Evolutionary conservation across 2,329 filamentous ascomycete genomes (phyloP).

Genomic region (Botryosphaeria dothidea): DNA sequence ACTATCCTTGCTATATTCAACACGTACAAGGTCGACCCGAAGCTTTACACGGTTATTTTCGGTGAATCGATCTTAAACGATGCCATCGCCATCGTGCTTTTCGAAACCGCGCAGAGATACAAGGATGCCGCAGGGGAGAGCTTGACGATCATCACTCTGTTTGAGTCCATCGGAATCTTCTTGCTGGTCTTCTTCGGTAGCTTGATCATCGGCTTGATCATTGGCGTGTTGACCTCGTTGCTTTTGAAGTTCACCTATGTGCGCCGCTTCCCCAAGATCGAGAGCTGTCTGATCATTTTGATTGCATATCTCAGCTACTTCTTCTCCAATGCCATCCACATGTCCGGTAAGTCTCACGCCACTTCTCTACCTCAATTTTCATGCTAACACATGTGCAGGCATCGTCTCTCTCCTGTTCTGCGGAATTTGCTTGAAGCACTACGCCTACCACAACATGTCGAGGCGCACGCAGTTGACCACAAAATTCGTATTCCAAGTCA

Average conservation of each 20-base stretch:
- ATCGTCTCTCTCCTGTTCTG: conserved; percentile 97
- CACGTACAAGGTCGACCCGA: conserved; percentile 97
- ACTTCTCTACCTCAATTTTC: background rate
- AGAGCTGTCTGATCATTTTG: conserved; percentile 90
- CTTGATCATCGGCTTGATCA: conserved; percentile 80
- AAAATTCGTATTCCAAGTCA: conserved; percentile 94
- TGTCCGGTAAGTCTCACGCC: conserved; percentile 72
- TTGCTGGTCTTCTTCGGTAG: conserved; percentile 95
- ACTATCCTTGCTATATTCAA: conserved; percentile 99
- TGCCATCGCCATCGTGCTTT: conserved; percentile 96
- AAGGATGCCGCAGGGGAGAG: conserved; percentile 65
- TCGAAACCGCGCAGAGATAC: conserved; percentile 95
- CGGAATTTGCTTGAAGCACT: conserved; percentile 97
- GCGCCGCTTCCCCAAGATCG: conserved; percentile 89
- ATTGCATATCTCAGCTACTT: conserved; percentile 98
- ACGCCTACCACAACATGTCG: conserved; percentile 99
- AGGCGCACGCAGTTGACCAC: conserved; percentile 94
- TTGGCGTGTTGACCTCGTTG: conserved; percentile 85
- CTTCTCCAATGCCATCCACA: conserved; percentile 91
- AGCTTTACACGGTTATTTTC: conserved; percentile 98
- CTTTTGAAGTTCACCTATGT: conserved; percentile 94
- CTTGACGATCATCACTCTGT: conserved; percentile 76
- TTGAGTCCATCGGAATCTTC: conserved; percentile 93
- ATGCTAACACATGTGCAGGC: conserved; percentile 53
- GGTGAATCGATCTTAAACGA: conserved; percentile 98